phyloP scores from a whole-genome alignment of 805 yeast species.

The Cyberlindnera xylosilytica region DNA sequence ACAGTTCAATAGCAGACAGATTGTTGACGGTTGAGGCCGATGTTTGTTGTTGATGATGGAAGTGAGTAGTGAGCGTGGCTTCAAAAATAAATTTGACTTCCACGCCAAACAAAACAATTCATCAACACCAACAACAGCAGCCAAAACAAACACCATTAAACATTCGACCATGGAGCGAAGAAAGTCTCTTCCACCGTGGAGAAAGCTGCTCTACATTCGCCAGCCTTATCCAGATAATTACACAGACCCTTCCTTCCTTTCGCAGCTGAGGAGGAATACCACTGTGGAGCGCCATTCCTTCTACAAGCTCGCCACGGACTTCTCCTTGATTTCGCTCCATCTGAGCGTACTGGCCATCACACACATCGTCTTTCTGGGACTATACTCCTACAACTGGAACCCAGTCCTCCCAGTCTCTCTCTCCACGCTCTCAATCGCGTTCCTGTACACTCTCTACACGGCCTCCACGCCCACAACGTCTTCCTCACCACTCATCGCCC shows the following conservation, averaged over 20 bases:
- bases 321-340: slow-evolving; percentile 64
- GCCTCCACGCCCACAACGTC: not conserved
- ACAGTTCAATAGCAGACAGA: no score
- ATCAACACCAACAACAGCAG: not conserved
- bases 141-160: no score
- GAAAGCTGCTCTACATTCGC: slow-evolving; percentile 76
- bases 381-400: slow-evolving; percentile 48
- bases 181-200: slow-evolving; percentile 52
- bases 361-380: slow-evolving; percentile 63
- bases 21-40: no score
- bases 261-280: slow-evolving; percentile 72
- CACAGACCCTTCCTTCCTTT: slow-evolving; percentile 78
- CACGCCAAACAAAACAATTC: no score
- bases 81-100: no score
- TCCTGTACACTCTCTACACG: slow-evolving; percentile 10
- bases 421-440: slow-evolving; percentile 5
- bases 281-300: slow-evolving; percentile 68
- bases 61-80: no score
- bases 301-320: slow-evolving; percentile 64
- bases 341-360: slow-evolving; percentile 61
- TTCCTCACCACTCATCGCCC: slow-evolving; percentile 13
- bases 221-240: slow-evolving; percentile 92
- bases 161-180: not conserved
- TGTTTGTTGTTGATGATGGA: no score
- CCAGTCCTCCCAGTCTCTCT: slow-evolving; percentile 40